Evolutionary conservation across 495 filamentous ascomycete species (phyloP).

Genomic region (Geopyxis carbonaria): DNA sequence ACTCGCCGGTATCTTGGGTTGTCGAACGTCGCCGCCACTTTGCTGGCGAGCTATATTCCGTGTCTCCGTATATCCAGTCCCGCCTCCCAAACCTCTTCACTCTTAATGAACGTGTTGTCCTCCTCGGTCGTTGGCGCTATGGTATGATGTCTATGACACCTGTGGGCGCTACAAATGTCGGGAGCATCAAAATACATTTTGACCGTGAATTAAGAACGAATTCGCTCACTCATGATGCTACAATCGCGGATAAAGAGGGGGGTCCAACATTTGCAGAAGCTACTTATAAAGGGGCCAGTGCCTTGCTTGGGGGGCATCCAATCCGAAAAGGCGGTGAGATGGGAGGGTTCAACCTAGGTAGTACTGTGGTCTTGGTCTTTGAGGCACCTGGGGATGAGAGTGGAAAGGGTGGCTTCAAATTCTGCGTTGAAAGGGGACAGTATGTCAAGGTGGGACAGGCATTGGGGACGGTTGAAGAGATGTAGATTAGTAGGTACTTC

Average conservation of each 20-base stretch:
- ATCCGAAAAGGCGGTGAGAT: conserved; percentile 83
- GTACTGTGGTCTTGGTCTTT: conserved; percentile 90
- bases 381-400: conserved; percentile 61
- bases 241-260: conserved; percentile 67
- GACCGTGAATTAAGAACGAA: conserved; percentile 90
- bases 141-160: conserved; percentile 94
- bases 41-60: conserved; percentile 85
- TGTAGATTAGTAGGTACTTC: too few relatives aligned
- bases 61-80: conserved; percentile 83
- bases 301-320: conserved; percentile 63
- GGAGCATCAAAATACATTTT: conserved; percentile 93
- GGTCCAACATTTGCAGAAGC: conserved; percentile 69
- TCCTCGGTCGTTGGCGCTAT: conserved; percentile 87
- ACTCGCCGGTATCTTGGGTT: conserved; percentile 87
- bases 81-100: conserved; percentile 88
- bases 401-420: conserved; percentile 55
- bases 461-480: conserved; percentile 47
- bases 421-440: conserved; percentile 70
- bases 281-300: conserved; percentile 63
- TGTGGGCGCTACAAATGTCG: conserved; percentile 97
- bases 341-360: conserved; percentile 93
- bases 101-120: conserved; percentile 86
- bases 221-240: conserved; percentile 63
- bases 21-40: conserved; percentile 84
- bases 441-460: conserved; percentile 75